Evolutionary conservation across 495 filamentous ascomycete genomes (phyloP).

Genomic region (Durotheca rogersii): DNA sequence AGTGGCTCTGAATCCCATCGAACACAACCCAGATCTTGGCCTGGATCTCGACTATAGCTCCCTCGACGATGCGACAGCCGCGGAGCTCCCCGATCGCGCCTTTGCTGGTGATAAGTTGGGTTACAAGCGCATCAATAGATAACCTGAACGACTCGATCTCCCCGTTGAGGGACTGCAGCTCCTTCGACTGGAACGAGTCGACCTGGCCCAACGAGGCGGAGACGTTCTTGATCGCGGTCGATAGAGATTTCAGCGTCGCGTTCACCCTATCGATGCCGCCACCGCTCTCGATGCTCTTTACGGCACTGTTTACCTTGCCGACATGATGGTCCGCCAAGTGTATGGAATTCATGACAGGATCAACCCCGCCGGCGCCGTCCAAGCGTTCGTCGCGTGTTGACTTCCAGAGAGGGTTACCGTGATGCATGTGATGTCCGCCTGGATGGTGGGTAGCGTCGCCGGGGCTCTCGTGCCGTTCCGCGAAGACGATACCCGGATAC

Average conservation of each 20-base stretch:
- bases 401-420: too few species aligned
- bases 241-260: conserved; percentile 15
- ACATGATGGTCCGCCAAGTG: conserved; percentile 17
- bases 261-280: conserved; percentile 20
- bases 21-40: conserved; percentile 23
- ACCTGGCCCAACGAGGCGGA: conserved; percentile 5
- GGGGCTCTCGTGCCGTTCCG: conserved; percentile 6
- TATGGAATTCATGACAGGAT: conserved; percentile 20
- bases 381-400: too few species aligned
- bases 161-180: conserved; percentile 15
- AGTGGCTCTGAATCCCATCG: conserved; percentile 14
- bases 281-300: conserved; percentile 11
- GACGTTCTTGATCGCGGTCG: conserved; percentile 11
- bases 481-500: conserved; percentile 2
- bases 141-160: conserved; percentile 17
- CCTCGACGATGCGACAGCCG: conserved; percentile 20
- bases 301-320: conserved; percentile 13
- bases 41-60: conserved; percentile 18
- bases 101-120: conserved; percentile 17
- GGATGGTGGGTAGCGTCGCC: too few species aligned
- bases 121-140: conserved; percentile 24
- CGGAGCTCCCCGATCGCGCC: conserved; percentile 17
- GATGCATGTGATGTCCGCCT: too few species aligned
- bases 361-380: too few species aligned
- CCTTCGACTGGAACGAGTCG: conserved; percentile 1